Conservation (phyloP, 2,329 filamentous ascomycete genomes). For the Penicillium freii region DNA sequence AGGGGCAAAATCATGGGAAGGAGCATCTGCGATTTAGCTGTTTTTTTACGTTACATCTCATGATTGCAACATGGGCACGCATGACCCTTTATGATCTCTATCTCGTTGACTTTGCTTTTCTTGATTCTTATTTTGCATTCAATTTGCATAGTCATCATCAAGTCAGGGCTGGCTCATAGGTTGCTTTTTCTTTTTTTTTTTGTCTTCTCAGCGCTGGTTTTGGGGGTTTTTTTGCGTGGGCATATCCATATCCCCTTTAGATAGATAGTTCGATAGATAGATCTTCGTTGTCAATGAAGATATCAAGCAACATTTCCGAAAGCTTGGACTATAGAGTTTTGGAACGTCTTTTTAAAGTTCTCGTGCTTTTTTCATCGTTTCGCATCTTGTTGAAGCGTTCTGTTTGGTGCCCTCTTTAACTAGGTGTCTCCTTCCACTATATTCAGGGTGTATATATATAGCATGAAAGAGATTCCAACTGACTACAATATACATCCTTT, state of each 20-base stretch:
- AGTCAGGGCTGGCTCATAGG: slow-evolving; percentile 10
- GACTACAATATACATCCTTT: not conserved
- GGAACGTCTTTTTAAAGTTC: too few species aligned
- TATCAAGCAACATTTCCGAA: not conserved
- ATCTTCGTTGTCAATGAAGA: not conserved
- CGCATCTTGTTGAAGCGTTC: not conserved
- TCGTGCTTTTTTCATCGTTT: not conserved
- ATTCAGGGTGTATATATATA: not conserved
- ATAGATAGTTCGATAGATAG: slow-evolving; percentile 28
- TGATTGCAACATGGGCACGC: slow-evolving; percentile 16
- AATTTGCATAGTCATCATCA: slow-evolving; percentile 12
- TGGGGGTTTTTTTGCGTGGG: slow-evolving; percentile 3
- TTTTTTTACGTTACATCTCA: slow-evolving; percentile 18
- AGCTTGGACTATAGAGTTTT: not conserved
- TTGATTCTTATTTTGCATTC: slow-evolving; percentile 13
- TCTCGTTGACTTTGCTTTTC: slow-evolving; percentile 7
- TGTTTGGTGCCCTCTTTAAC: not conserved
- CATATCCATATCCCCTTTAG: slow-evolving; percentile 11
- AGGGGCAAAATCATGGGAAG: slow-evolving; percentile 7
- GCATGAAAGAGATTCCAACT: not conserved
- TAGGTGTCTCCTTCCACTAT: not conserved
- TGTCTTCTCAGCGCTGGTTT: slow-evolving; percentile 11
- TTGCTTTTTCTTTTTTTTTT: slow-evolving; percentile 15
- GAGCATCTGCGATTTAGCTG: slow-evolving; percentile 15
- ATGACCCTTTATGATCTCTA: slow-evolving; percentile 14